Evolutionary conservation across 352 stramenopile genomes (phyloP), one percentile per base, ranked within the genome.

Genomic region (Achlya hypogyna): DNA sequence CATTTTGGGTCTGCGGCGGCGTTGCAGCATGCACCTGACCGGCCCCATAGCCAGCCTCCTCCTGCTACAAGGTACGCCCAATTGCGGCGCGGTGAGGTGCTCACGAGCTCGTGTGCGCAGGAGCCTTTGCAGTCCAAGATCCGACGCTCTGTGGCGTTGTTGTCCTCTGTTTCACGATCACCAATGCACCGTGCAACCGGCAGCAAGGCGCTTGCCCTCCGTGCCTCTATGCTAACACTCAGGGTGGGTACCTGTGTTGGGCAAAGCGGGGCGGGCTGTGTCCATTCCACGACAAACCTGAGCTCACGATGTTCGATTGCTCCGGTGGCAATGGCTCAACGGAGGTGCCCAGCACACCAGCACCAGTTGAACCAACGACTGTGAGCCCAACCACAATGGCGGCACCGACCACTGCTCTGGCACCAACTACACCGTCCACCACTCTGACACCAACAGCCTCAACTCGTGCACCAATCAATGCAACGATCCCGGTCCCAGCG

Each of bases 301-400:
- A 56, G 31, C 31, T 56, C 25, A 56, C 49, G 6, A 56, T 56
- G 49, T 56, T 56, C 31, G 49, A 56, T n/a, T 56, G 49, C 38
- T 45, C 38, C 4, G 38, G 38, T 18, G n/a, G 6, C 49, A 56
- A 9, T 20, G 31, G 18, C 18, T 20, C 42, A 18, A 49, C 42
- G 42, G 18, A 18, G 18, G 42, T 49, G 42, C 42, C 42, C 22
- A 18, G 42, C 22, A 49, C 42, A n/a, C n/a, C n/a, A n/a, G n/a
- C n/a, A n/a, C n/a, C n/a, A n/a, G n/a, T n/a, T n/a, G n/a, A n/a
- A n/a, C 22, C 2, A 10, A 56, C 31, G 4, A 38, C 49, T 22
- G 10, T n/a, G 31, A 38, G 12, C 2, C 49, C 31, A 56, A 56
- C 25, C 2, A 56, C 49, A 10, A 10, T n/a, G 31, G 2, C 31